A percentile compares a stretch with the other conserved stretches of the same genome.
Conservation (phyloP, 306 rosid genomes). For the Datisca glomerata region DNA sequence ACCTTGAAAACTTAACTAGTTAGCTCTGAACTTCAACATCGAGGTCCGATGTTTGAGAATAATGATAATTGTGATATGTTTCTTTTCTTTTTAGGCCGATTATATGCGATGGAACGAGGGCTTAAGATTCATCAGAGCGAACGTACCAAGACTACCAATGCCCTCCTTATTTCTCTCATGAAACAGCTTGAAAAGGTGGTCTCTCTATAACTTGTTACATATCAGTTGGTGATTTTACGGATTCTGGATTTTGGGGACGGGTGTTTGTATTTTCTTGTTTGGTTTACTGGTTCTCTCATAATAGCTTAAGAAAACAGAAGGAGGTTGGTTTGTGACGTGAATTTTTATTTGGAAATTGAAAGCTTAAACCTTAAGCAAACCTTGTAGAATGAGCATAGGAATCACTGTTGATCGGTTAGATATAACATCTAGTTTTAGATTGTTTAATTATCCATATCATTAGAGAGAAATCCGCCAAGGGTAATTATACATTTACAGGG, state of each 20-base stretch:
- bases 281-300: neutral
- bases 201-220: neutral
- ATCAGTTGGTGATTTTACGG: neutral
- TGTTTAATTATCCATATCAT: no score
- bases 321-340: no score
- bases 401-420: no score
- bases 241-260: neutral
- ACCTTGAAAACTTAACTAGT: neutral
- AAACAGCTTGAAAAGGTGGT: constrained; percentile 91
- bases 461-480: no score
- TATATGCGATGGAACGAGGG: constrained; percentile 96
- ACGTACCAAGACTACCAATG: constrained; percentile 87
- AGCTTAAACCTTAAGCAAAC: no score
- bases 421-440: no score
- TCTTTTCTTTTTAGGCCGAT: constrained; percentile 50
- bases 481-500: no score
- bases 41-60: neutral
- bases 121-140: constrained; percentile 77
- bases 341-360: no score
- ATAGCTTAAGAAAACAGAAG: no score
- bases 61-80: constrained; percentile 1
- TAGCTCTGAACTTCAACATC: constrained; percentile 6
- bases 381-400: no score
- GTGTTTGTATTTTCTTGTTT: neutral
- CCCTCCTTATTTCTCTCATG: constrained; percentile 92